Base-by-base conservation (phyloP, 2,329 filamentous ascomycete genomes). In the Aspergillus calidoustus region DNA sequence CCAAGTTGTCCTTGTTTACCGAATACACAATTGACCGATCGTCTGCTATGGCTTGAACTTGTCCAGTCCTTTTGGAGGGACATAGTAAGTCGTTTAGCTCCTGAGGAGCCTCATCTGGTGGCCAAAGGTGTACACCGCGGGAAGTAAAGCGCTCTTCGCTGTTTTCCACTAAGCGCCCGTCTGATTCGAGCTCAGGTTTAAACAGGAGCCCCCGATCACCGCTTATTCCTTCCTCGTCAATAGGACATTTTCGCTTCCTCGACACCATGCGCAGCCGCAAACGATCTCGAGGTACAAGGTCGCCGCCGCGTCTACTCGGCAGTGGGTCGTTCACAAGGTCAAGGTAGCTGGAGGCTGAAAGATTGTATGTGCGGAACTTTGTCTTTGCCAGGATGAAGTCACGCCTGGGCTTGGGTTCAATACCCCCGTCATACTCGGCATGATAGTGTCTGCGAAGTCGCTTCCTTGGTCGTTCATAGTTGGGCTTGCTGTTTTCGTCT, bases 341-440 rank as follows among this genome's bases (percentile, higher is more conserved):
- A 25, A 81, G 59, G 62, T 80, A 81, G 11, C 77, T 72, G 8
- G 75, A 73, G 25, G 77, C 71, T 22, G 75, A 76, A 50, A 74
- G 71, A 46, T 80, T 75, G 64, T 81, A 81, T 25, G 73, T 71
- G 56, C 76, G 76, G 61, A 76, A 78, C 55, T 81, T 81, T 0
- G 79, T 81, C 61, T 77, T 78, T 17, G 77, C 77, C 3, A 79
- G 69, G 48, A 80, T 80, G 61, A 79, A 81, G 59, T 81, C 79
- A 15, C 70, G 74, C 23, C 72, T 71, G 1, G 50, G 57, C 7
- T 65, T 57, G 11, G 66, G 59, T 23, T 71, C 67, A 17, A 64
- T 52, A 11, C 69, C 65, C 17, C 63, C 50, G 4, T 73, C 70
- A 63, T 80, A 79, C 66, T 81, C 79, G 9, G 71, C 55, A 57